These are phyloP conservation scores for Metarhizium album DNA, from an alignment of 2,329 filamentous ascomycete genomes.

Conservation along the genomic window DNA sequence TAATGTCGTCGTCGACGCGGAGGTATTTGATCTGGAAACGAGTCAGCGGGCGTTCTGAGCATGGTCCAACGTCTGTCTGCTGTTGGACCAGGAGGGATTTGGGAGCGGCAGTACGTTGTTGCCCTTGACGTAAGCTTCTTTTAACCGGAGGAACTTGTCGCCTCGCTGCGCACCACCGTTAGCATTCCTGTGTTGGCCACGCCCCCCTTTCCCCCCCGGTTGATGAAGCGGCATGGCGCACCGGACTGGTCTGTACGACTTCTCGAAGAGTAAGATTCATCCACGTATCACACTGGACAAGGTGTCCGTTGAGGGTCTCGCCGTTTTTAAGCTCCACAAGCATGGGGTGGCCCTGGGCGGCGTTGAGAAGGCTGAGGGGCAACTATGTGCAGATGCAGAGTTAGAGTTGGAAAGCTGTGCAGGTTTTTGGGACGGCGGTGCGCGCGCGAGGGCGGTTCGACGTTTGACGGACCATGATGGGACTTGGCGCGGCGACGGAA, in stretches of 20 bases:
- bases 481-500: background rate
- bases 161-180: slow-evolving; percentile 52
- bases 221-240: too few species aligned
- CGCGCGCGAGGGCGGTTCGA: background rate
- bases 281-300: slow-evolving; percentile 97
- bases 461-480: slow-evolving; percentile 7
- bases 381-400: slow-evolving; percentile 32
- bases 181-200: background rate
- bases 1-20: slow-evolving; percentile 89
- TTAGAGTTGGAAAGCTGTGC: background rate
- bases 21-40: slow-evolving; percentile 84
- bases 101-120: slow-evolving; percentile 65
- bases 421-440: background rate
- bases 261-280: slow-evolving; percentile 98
- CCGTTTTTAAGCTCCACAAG: slow-evolving; percentile 95
- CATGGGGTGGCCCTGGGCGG: slow-evolving; percentile 95
- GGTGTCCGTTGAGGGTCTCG: slow-evolving; percentile 91
- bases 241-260: slow-evolving; percentile 88
- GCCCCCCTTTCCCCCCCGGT: background rate
- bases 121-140: slow-evolving; percentile 91
- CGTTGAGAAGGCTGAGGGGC: slow-evolving; percentile 76
- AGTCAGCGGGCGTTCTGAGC: background rate
- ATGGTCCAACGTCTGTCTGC: background rate
- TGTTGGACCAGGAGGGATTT: background rate
- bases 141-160: slow-evolving; percentile 83